A percentile compares a stretch with the other conserved stretches of the same genome.
phyloP scores from a whole-genome alignment of 768 basidiomycete genomes.

The Termitomyces sp. region DNA sequence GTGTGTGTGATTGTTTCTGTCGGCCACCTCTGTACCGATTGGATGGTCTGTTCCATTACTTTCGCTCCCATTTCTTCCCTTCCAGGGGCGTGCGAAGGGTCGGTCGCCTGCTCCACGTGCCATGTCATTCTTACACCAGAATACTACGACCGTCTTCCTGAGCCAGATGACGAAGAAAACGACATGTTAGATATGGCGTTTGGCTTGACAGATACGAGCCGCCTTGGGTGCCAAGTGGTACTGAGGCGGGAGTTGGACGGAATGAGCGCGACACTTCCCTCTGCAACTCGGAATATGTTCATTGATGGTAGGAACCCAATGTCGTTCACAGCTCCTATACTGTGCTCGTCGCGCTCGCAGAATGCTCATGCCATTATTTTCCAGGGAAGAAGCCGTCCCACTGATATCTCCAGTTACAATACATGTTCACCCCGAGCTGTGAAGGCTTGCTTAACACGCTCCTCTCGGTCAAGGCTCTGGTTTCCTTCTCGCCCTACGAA shows the following conservation, averaged over 20 bases:
- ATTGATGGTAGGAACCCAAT: slow-evolving; percentile 69
- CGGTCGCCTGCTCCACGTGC: slow-evolving; percentile 96
- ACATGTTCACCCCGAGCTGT: no score
- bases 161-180: slow-evolving; percentile 97
- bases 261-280: slow-evolving; percentile 74
- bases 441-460: no score
- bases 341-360: not conserved
- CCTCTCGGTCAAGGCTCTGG: no score
- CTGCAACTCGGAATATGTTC: slow-evolving; percentile 96
- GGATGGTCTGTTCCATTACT: no score
- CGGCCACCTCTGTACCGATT: not conserved
- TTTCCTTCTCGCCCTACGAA: no score
- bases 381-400: slow-evolving; percentile 3
- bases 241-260: slow-evolving; percentile 82
- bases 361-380: not conserved
- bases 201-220: slow-evolving; percentile 90
- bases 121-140: slow-evolving; percentile 84
- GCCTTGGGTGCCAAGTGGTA: slow-evolving; percentile 71
- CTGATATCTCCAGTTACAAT: no score
- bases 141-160: slow-evolving; percentile 81
- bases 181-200: slow-evolving; percentile 99
- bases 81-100: slow-evolving; percentile 93
- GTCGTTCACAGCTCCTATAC: no score
- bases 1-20: slow-evolving; percentile 32
- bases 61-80: not conserved